phyloP scores from a whole-genome alignment of 805 yeast species.

The Schwanniomyces sp. region DNA sequence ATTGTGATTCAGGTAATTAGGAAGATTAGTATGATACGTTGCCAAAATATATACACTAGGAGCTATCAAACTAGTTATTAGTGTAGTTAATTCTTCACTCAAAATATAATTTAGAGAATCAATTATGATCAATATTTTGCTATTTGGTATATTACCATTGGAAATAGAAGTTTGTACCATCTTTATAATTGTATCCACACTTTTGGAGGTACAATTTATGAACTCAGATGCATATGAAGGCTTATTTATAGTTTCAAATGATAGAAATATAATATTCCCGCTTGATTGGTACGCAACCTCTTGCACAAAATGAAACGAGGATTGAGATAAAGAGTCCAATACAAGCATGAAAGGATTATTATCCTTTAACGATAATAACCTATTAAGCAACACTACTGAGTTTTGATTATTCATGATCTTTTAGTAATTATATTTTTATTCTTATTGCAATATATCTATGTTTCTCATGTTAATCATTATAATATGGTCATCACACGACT shows the following conservation, averaged over 20 bases:
- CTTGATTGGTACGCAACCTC: slow-evolving; percentile 54
- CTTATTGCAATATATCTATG: not conserved
- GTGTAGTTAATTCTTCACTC: slow-evolving; percentile 43
- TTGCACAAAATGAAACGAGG: slow-evolving; percentile 52
- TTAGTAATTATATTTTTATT: not conserved
- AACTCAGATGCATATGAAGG: slow-evolving; percentile 53
- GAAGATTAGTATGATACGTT: slow-evolving; percentile 37
- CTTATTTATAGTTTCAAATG: slow-evolving; percentile 62
- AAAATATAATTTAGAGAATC: slow-evolving; percentile 69
- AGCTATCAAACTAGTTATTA: slow-evolving; percentile 47
- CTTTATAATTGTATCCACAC: slow-evolving; percentile 16
- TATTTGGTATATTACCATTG: not conserved
- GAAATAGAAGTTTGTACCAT: slow-evolving; percentile 14
- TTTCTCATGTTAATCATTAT: not conserved
- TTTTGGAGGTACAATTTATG: slow-evolving; percentile 40
- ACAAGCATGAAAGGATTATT: slow-evolving; percentile 69
- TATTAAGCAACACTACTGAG: slow-evolving; percentile 54
- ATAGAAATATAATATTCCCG: slow-evolving; percentile 50
- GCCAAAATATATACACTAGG: slow-evolving; percentile 34
- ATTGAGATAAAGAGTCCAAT: slow-evolving; percentile 69
- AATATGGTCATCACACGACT: not conserved
- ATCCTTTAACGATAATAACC: slow-evolving; percentile 73
- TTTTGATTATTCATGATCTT: slow-evolving; percentile 31
- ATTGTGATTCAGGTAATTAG: slow-evolving; percentile 34
- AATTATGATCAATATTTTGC: slow-evolving; percentile 50